Conservation (phyloP, 1,284 basidiomycete genomes). For the Jaminaea rosea region DNA sequence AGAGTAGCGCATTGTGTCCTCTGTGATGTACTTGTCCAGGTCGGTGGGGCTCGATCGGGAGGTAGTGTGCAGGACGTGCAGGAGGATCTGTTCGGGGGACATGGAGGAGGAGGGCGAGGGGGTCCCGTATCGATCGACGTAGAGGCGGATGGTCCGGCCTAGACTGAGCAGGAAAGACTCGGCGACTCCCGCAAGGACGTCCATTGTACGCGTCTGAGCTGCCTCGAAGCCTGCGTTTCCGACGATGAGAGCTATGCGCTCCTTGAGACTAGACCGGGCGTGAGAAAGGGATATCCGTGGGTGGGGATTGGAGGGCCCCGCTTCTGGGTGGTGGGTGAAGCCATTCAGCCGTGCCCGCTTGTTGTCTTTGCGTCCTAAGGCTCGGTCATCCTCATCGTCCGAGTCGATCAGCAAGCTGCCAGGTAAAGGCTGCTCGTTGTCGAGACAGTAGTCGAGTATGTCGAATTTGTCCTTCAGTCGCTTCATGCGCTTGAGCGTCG, state of each 20-base stretch:
- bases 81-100: slow-evolving; percentile 67
- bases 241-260: slow-evolving; percentile 10
- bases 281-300: neutral
- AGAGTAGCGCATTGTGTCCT: slow-evolving; percentile 78
- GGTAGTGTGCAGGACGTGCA: slow-evolving; percentile 79
- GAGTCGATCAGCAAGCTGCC: neutral
- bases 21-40: slow-evolving; percentile 75
- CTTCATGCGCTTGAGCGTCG: neutral
- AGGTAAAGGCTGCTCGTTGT: neutral
- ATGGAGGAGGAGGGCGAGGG: neutral
- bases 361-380: neutral
- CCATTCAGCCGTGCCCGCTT: no score
- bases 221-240: slow-evolving; percentile 43
- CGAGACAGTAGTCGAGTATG: neutral
- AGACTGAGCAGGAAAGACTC: slow-evolving; percentile 76
- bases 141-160: slow-evolving; percentile 71
- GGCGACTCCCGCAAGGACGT: slow-evolving; percentile 70
- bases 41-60: slow-evolving; percentile 66
- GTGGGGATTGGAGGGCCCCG: slow-evolving; percentile 1
- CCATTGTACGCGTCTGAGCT: slow-evolving; percentile 54
- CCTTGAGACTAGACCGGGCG: neutral
- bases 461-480: neutral
- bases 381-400: neutral
- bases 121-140: slow-evolving; percentile 68
- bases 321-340: no score